Percentiles rank a stretch among this genome's conserved stretches.
These are phyloP conservation scores for Aspergillus leporis DNA, from an alignment of 495 filamentous ascomycete species.

Conservation along the genomic window DNA sequence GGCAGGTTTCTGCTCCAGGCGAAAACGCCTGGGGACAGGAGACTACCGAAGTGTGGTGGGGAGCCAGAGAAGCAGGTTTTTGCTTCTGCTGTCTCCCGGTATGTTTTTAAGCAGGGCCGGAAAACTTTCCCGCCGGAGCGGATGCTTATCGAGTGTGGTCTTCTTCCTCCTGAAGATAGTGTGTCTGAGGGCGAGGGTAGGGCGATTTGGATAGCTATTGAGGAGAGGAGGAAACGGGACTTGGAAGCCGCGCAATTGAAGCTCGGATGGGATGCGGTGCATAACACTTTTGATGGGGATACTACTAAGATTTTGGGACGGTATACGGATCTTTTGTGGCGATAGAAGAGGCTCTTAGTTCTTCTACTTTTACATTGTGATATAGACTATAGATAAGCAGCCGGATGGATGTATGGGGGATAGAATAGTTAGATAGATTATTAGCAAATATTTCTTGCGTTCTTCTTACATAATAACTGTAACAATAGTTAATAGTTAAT, in stretches of 20 bases:
- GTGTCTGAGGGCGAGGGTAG: conserved; percentile 15
- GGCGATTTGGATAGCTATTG: conserved; percentile 2
- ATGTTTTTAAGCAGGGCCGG: conserved; percentile 73
- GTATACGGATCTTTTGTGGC: conserved; percentile 11
- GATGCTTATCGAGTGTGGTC: conserved; percentile 54
- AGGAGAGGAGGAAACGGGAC: conserved; percentile 9
- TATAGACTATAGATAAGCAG: neutral
- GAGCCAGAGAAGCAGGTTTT: conserved; percentile 16
- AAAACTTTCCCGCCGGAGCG: conserved; percentile 70
- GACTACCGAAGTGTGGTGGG: neutral
- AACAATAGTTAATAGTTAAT: no score
- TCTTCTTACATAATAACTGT: no score
- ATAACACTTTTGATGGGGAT: conserved; percentile 12
- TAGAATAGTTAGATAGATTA: no score
- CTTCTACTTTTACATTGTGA: neutral
- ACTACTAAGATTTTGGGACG: conserved; percentile 3
- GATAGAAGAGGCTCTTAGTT: neutral
- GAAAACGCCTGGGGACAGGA: neutral
- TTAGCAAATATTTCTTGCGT: no score
- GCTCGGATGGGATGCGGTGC: conserved; percentile 15
- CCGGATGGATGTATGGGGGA: no score
- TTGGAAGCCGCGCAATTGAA: conserved; percentile 14
- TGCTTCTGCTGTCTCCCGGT: conserved; percentile 50
- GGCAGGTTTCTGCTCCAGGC: conserved; percentile 2
- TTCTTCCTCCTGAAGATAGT: conserved; percentile 54